phyloP scores from a whole-genome alignment of 805 yeast genomes.

The Ogataea parapolymorpha region DNA sequence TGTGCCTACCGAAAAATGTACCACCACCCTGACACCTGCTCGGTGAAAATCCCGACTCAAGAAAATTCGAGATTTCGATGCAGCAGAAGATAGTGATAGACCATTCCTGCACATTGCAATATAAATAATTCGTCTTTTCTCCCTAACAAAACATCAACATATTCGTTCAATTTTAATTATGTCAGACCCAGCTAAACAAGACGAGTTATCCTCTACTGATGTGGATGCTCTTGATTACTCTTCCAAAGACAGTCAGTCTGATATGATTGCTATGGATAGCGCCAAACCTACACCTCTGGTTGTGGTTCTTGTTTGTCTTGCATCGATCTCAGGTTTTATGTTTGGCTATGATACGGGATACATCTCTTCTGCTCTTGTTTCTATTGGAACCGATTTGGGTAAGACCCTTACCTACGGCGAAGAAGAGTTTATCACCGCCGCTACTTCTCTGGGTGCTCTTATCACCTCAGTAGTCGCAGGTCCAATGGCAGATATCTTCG shows the following conservation, averaged over 20 bases:
- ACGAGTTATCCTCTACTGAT: not conserved
- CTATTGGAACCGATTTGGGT: constrained; percentile 74
- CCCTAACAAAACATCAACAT: not conserved
- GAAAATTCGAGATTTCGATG: constrained; percentile 11
- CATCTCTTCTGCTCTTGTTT: constrained; percentile 88
- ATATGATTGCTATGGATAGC: constrained; percentile 33
- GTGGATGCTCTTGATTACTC: constrained; percentile 8
- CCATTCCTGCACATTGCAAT: not conserved
- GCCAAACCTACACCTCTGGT: constrained; percentile 62
- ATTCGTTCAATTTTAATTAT: not conserved
- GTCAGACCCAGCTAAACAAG: not conserved
- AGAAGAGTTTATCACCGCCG: constrained; percentile 87
- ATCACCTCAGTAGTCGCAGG: constrained; percentile 81
- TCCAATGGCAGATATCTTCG: constrained; percentile 72
- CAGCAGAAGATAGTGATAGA: constrained; percentile 1
- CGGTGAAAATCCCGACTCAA: constrained; percentile 17
- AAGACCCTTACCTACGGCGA: constrained; percentile 65
- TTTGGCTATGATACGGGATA: constrained; percentile 98
- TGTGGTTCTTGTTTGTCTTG: constrained; percentile 62
- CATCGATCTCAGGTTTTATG: constrained; percentile 93
- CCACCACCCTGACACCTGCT: constrained; percentile 2
- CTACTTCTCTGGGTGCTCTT: constrained; percentile 91
- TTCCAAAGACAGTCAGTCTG: constrained; percentile 5
- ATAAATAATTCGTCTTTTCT: not conserved
- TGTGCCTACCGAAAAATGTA: constrained; percentile 1